Percentiles rank a stretch among this genome's conserved stretches.
phyloP scores from a whole-genome alignment of 2,329 filamentous ascomycete species.

The Macroventuria anomochaeta region DNA sequence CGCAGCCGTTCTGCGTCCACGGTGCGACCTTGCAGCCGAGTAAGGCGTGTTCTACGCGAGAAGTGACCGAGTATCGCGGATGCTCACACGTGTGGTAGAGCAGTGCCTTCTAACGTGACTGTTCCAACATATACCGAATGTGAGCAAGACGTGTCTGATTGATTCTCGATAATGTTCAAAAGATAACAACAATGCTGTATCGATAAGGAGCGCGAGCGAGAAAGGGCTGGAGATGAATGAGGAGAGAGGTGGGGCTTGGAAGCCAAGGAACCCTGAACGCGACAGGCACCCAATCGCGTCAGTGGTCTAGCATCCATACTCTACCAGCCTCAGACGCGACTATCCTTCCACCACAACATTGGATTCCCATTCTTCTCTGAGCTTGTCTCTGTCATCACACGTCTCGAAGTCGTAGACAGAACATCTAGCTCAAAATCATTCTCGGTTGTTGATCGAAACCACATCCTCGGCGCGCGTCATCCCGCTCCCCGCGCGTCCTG shows the following conservation, averaged over 20 bases:
- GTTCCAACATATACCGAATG: no score
- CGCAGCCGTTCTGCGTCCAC: conserved; percentile 3
- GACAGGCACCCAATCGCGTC: conserved; percentile 13
- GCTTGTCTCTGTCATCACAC: background rate
- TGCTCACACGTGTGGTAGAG: no score
- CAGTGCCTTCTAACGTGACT: no score
- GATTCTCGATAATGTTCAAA: background rate
- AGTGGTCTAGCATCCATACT: conserved; percentile 11
- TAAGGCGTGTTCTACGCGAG: background rate
- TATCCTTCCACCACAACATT: conserved; percentile 16
- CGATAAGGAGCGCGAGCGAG: conserved; percentile 9
- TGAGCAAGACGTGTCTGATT: background rate
- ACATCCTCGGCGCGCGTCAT: conserved; percentile 13
- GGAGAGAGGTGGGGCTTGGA: conserved; percentile 7
- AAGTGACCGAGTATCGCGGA: no score
- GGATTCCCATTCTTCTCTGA: background rate
- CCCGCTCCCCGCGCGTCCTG: conserved; percentile 16
- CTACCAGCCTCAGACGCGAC: conserved; percentile 24
- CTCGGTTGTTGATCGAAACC: background rate
- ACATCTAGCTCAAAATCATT: background rate
- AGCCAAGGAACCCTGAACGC: conserved; percentile 11
- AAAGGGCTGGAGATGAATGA: conserved; percentile 11
- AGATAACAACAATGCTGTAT: background rate
- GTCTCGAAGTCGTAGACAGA: background rate
- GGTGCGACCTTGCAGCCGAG: conserved; percentile 10